A percentile compares a stretch with the other conserved stretches of the same genome.
Conservation (phyloP, 768 basidiomycete genomes). For the Dendrothele bispora region DNA sequence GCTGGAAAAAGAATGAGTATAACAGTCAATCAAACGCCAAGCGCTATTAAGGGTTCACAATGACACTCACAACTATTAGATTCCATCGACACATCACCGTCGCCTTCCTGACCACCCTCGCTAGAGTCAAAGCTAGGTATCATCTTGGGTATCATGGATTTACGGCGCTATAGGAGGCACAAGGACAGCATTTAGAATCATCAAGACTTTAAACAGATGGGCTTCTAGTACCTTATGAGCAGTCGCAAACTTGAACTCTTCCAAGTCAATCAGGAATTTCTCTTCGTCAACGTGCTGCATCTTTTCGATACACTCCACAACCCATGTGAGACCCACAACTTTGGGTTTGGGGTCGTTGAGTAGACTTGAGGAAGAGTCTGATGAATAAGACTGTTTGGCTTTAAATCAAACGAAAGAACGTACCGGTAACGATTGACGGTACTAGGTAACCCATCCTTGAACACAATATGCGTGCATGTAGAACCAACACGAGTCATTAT, state of each 20-base stretch:
- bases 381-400: background rate
- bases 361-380: conserved; percentile 35
- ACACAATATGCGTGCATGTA: conserved; percentile 82
- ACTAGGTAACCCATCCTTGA: conserved; percentile 76
- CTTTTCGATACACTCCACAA: conserved; percentile 82
- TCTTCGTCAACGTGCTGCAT: conserved; percentile 62
- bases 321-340: conserved; percentile 87
- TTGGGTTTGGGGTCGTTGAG: conserved; percentile 69
- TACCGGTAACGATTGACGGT: conserved; percentile 75
- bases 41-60: background rate
- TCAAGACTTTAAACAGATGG: background rate
- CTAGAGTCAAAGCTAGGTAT: conserved; percentile 34
- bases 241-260: conserved; percentile 56
- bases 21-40: conserved; percentile 14
- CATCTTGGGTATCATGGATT: conserved; percentile 70
- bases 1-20: conserved; percentile 27
- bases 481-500: conserved; percentile 66
- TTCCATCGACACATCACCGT: conserved; percentile 43
- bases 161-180: conserved; percentile 52
- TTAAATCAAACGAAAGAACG: conserved; percentile 15
- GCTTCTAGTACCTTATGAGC: conserved; percentile 54
- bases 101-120: conserved; percentile 21
- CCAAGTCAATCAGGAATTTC: conserved; percentile 65
- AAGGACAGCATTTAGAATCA: conserved; percentile 1
- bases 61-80: conserved; percentile 41